phyloP scores from a whole-genome alignment of 805 yeast species.

The Pichia gijzeniarum region DNA sequence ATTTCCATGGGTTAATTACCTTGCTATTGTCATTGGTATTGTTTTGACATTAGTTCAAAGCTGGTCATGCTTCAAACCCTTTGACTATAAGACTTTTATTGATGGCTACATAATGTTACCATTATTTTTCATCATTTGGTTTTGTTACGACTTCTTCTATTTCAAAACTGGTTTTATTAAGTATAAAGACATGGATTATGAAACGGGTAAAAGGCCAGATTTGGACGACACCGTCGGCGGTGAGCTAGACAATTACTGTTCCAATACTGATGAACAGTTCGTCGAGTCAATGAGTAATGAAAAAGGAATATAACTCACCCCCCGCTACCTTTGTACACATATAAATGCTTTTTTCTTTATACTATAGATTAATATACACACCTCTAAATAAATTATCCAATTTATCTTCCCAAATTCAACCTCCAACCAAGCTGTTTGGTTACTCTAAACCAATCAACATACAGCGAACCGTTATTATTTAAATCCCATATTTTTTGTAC shows the following conservation, averaged over 20 bases:
- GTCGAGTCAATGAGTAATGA: background rate
- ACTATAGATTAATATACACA: too few relatives aligned
- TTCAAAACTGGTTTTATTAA: slow-evolving; percentile 28
- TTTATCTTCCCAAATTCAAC: slow-evolving; percentile 21
- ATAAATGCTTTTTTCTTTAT: background rate
- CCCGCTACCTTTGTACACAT: too few relatives aligned
- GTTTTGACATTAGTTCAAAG: slow-evolving; percentile 59
- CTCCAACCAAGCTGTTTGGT: slow-evolving; percentile 35
- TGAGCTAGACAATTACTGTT: slow-evolving; percentile 10
- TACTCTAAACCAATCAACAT: slow-evolving; percentile 36
- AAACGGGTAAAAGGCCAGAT: slow-evolving; percentile 41
- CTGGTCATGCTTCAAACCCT: slow-evolving; percentile 58
- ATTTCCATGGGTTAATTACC: slow-evolving; percentile 45
- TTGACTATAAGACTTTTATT: slow-evolving; percentile 45
- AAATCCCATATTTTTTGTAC: slow-evolving; percentile 33
- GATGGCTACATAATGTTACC: slow-evolving; percentile 64
- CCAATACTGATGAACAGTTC: background rate
- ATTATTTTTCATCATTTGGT: slow-evolving; percentile 39
- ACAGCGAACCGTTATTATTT: slow-evolving; percentile 30
- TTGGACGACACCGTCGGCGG: slow-evolving; percentile 20
- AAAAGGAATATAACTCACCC: background rate
- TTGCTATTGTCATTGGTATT: slow-evolving; percentile 43
- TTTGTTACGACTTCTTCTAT: slow-evolving; percentile 18
- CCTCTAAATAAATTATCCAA: too few relatives aligned
- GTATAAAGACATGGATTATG: slow-evolving; percentile 42